Base-by-base conservation (phyloP, 192 early-diverging fungal genomes). In the Lobulomyces angularis region DNA sequence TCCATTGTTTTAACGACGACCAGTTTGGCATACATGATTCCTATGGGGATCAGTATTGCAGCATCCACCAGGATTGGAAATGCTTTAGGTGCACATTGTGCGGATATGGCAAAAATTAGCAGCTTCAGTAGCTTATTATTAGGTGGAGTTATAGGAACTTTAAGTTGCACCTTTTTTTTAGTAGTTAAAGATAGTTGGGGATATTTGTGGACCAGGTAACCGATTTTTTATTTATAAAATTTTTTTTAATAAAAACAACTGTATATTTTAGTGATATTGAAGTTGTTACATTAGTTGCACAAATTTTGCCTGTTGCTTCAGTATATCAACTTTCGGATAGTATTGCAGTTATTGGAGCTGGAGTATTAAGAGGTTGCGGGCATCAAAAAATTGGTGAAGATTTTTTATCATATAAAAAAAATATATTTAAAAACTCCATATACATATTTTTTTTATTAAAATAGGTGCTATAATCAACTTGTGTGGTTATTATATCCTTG, bases 11-110 rank as follows among this genome's bases (percentile, higher is more conserved):
- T 92, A 29, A 86, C 81, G 16, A 81, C 81, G 18, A 68, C 75
- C 3, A 64, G 69, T 35, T 49, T 82, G 31, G 51, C 81, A 3
- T 86, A 83, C 44, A 79, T 79, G 7, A 67, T 87, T 8, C 87
- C 86, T 2, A 65, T 82, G 35, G 86, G 85, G 34, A 58, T 94
- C 9, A 64, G 81, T 20, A 77, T 95, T 41, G 88, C 80, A 0
- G 72, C 78, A 0, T 77, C 83, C 6, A 87, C 82, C 34, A 63
- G 93, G 7, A 79, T 92, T 21, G 90, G 26, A 46, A 60, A 60
- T 43, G 20, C 49, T 14, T 33, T 60, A 19, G 57, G 42, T 9
- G 42, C 47, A 80, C 82, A 35, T 53, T 84, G 7, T 56, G 84
- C 1, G 84, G 84, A 6, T 75, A 72, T 19, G 59, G n/a, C n/a